phyloP scores from a whole-genome alignment of 306 rosid species.

The Astragalus membranaceus region DNA sequence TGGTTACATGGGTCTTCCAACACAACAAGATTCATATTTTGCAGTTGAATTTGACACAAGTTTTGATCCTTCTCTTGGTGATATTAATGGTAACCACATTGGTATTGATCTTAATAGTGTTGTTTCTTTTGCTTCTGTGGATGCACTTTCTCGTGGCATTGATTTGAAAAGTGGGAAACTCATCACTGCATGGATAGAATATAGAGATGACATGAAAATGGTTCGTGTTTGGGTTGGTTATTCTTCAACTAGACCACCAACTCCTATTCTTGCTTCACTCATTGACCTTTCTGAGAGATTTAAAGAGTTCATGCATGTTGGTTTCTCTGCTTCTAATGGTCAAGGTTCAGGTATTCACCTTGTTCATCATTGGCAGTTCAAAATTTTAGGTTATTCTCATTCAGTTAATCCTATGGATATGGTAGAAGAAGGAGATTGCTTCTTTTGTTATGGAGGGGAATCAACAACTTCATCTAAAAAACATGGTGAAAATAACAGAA shows the following conservation, averaged over 20 bases:
- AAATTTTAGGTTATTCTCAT: slow-evolving; percentile 37
- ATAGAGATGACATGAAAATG: slow-evolving; percentile 44
- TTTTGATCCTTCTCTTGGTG: slow-evolving; percentile 57
- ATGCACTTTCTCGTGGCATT: slow-evolving; percentile 43
- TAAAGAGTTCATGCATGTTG: slow-evolving; percentile 67
- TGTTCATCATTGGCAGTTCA: slow-evolving; percentile 55
- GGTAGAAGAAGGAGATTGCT: slow-evolving; percentile 56
- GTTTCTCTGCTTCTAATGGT: slow-evolving; percentile 75
- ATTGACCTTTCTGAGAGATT: slow-evolving; percentile 56
- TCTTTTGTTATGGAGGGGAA: slow-evolving; percentile 50
- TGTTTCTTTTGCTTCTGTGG: slow-evolving; percentile 47
- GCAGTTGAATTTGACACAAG: slow-evolving; percentile 76
- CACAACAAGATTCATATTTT: slow-evolving; percentile 40
- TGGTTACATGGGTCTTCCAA: slow-evolving; percentile 66
- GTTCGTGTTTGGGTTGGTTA: slow-evolving; percentile 60
- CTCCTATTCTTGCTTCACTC: slow-evolving; percentile 47
- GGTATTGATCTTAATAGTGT: slow-evolving; percentile 40
- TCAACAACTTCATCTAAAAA: neutral
- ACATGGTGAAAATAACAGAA: neutral
- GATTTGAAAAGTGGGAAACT: slow-evolving; percentile 50
- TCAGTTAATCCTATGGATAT: slow-evolving; percentile 34
- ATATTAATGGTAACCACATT: slow-evolving; percentile 57
- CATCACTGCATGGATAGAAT: slow-evolving; percentile 76
- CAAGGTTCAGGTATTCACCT: slow-evolving; percentile 51
- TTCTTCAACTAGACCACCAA: slow-evolving; percentile 40